phyloP scores from a whole-genome alignment of 805 yeast species.

The Yamadazyma kitorensis region DNA sequence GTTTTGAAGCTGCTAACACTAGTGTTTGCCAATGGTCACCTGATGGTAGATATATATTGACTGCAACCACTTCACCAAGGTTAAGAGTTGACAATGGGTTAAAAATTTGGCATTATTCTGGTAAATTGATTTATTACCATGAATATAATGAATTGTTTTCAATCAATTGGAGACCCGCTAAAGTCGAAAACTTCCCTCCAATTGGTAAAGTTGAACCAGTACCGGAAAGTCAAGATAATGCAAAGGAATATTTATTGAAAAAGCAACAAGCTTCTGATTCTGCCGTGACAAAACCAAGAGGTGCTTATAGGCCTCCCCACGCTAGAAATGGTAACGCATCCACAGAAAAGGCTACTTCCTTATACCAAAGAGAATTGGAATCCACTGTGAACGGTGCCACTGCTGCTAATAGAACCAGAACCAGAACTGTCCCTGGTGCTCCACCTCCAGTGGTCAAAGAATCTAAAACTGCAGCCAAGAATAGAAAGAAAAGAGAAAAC shows the following conservation, averaged over 20 bases:
- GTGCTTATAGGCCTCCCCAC: slow-evolving; percentile 97
- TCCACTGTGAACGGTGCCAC: slow-evolving; percentile 20
- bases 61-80: slow-evolving; percentile 97
- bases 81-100: slow-evolving; percentile 95
- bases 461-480: slow-evolving; percentile 66
- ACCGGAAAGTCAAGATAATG: slow-evolving; percentile 70
- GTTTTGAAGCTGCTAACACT: slow-evolving; percentile 90
- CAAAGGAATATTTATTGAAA: slow-evolving; percentile 52
- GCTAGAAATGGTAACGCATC: slow-evolving; percentile 53
- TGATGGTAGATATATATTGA: slow-evolving; percentile 86
- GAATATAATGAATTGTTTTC: slow-evolving; percentile 80
- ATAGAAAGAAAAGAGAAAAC: slow-evolving; percentile 71
- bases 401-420: slow-evolving; percentile 21
- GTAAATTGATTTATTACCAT: slow-evolving; percentile 71
- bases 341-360: slow-evolving; percentile 42
- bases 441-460: slow-evolving; percentile 44
- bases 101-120: slow-evolving; percentile 89
- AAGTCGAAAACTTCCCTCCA: slow-evolving; percentile 51
- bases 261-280: slow-evolving; percentile 29
- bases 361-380: slow-evolving; percentile 56
- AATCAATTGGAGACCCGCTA: slow-evolving; percentile 82
- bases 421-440: slow-evolving; percentile 58
- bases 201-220: slow-evolving; percentile 47
- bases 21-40: slow-evolving; percentile 99
- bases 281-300: slow-evolving; percentile 58